phyloP scores from a whole-genome alignment of 495 filamentous ascomycete genomes.

The Cercophora samala region DNA sequence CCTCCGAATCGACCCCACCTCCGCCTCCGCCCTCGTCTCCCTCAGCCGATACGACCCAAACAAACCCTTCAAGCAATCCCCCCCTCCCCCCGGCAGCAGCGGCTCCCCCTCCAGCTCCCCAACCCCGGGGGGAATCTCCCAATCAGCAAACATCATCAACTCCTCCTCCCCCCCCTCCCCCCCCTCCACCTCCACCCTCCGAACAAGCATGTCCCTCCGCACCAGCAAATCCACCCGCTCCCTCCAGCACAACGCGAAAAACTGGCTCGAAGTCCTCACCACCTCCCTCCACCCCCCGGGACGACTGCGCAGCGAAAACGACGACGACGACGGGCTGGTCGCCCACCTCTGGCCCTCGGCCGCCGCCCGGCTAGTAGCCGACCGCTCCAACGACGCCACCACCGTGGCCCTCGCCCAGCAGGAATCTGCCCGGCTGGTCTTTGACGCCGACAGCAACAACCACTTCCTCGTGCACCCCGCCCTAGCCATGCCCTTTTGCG shows the following conservation, averaged over 20 bases:
- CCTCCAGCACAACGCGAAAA: conserved; percentile 19
- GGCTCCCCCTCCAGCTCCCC: conserved; percentile 9
- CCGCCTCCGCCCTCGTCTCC: conserved; percentile 51
- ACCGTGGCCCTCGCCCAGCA: conserved; percentile 63
- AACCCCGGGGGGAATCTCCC: not conserved
- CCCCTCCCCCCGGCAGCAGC: conserved; percentile 17
- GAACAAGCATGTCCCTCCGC: conserved; percentile 14
- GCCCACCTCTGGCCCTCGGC: conserved; percentile 67
- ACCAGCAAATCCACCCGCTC: not conserved
- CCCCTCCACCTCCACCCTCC: conserved; percentile 31
- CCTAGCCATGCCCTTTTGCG: conserved; percentile 55
- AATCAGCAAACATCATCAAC: conserved; percentile 23
- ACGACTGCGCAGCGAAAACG: conserved; percentile 57
- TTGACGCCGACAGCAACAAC: conserved; percentile 57
- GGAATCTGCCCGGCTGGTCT: conserved; percentile 69
- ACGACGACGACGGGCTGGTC: conserved; percentile 68
- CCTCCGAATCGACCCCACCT: conserved; percentile 52
- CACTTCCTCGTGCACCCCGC: conserved; percentile 74
- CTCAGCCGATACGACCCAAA: conserved; percentile 53
- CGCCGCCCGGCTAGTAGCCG: conserved; percentile 67
- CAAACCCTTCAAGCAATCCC: conserved; percentile 43
- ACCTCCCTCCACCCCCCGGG: conserved; percentile 56
- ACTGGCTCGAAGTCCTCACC: conserved; percentile 55
- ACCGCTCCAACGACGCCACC: conserved; percentile 58
- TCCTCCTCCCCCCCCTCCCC: conserved; percentile 33